Evolutionary conservation across 2,329 filamentous ascomycete genomes (phyloP).

Genomic region (Akanthomyces uredinophilus): DNA sequence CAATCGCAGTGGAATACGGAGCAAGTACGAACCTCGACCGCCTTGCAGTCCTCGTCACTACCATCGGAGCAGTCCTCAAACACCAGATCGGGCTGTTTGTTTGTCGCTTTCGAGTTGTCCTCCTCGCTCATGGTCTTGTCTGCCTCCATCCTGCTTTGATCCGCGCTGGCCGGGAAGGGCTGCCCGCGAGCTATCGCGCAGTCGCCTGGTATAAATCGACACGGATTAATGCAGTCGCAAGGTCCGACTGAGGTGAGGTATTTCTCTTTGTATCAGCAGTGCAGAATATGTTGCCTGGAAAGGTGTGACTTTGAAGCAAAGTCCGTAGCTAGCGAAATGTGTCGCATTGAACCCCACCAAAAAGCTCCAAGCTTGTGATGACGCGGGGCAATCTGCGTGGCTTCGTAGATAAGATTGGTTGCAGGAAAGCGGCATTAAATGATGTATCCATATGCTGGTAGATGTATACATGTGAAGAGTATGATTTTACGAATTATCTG

Average conservation of each 20-base stretch:
- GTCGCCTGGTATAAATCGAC: not conserved
- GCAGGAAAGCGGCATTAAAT: not conserved
- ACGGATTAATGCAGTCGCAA: not conserved
- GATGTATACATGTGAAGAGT: no score
- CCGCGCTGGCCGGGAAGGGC: not conserved
- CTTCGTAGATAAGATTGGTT: not conserved
- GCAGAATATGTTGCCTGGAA: not conserved
- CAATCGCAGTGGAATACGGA: not conserved
- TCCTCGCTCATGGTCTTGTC: not conserved
- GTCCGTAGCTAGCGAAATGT: not conserved
- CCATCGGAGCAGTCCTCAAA: constrained; percentile 37
- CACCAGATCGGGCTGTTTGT: constrained; percentile 16
- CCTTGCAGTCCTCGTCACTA: constrained; percentile 46
- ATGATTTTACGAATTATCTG: no score
- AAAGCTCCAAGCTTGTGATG: not conserved
- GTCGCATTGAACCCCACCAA: constrained; percentile 12
- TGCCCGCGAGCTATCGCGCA: not conserved
- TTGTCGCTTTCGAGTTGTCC: not conserved
- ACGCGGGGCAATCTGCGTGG: not conserved
- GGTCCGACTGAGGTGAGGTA: not conserved
- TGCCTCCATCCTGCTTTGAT: constrained; percentile 1
- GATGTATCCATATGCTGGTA: not conserved
- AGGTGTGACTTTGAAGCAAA: not conserved
- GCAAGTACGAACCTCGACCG: constrained; percentile 43
- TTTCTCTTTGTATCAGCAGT: not conserved